These are phyloP conservation scores for Heterobasidion parviporum DNA, from an alignment of 1,284 basidiomycete species.

Conservation along the genomic window DNA sequence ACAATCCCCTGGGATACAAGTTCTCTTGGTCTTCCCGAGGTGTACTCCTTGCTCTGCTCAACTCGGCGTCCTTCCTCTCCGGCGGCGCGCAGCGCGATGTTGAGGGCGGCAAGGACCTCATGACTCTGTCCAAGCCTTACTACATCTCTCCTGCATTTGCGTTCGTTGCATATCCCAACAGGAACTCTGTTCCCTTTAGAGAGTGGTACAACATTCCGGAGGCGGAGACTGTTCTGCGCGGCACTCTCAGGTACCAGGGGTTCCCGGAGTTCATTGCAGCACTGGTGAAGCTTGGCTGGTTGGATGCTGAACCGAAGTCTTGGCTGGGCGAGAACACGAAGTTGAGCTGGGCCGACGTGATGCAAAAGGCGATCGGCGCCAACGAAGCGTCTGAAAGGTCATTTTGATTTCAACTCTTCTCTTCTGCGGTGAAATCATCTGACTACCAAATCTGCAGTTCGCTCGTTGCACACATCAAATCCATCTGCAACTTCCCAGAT, in stretches of 20 bases:
- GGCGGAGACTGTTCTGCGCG: constrained; percentile 87
- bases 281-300: constrained; percentile 85
- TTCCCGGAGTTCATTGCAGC: constrained; percentile 96
- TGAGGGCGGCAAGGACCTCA: constrained; percentile 59
- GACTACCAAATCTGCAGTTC: constrained; percentile 26
- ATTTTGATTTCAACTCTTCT: background rate
- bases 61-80: constrained; percentile 80
- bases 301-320: constrained; percentile 70
- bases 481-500: constrained; percentile 65
- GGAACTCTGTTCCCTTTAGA: constrained; percentile 87
- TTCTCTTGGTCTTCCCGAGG: constrained; percentile 99
- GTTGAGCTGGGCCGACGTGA: constrained; percentile 79
- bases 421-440: constrained; percentile 5
- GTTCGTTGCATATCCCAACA: constrained; percentile 97
- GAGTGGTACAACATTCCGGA: constrained; percentile 90
- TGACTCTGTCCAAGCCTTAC: constrained; percentile 87
- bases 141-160: constrained; percentile 94
- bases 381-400: constrained; percentile 66
- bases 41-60: constrained; percentile 91
- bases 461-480: constrained; percentile 66
- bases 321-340: constrained; percentile 59
- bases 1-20: constrained; percentile 98
- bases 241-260: constrained; percentile 94
- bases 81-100: constrained; percentile 61
- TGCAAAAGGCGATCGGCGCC: constrained; percentile 72